Base-by-base conservation (phyloP, 129 eudicot species). In the Artemisia argyi region DNA sequence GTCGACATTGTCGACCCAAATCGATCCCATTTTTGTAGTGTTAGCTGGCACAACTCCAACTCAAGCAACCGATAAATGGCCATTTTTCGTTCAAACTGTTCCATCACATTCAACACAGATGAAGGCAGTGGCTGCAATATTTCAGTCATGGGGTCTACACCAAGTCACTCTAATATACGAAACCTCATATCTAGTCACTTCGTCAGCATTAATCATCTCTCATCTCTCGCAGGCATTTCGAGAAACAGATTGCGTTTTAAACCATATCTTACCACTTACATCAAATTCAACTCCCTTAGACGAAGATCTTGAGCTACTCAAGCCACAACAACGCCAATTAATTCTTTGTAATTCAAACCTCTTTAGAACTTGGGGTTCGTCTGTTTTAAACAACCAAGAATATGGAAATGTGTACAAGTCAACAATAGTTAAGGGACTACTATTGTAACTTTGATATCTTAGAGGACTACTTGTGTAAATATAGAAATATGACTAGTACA, bases 271-370 rank as follows among this genome's bases (percentile, higher is more conserved):
- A 35, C 42, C 42, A 35, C 8, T 35, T 8, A 16, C 60, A 54
- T n/a, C 11, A 16, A 54, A 54, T 54, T 17, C 60, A 54, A 12
- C 60, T 54, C 69, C 50, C 26, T 30, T 60, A 69, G 32, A 74
- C 61, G 35, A 76, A 60, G 87, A 83, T 69, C 85, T 85, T 11
- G 32, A 66, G 60, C 72, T 72, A 73, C 78, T 86, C 7, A 84
- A 78, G 42, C 15, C 11, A 9, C 82, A 35, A 5, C 42, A 35
- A 35, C 42, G 42, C 5, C 42, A 35, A 35, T 7, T 84, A 35
- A 35, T 7, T 84, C 3, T 89, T 86, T 57, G 61, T 89, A 10
- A 57, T 82, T 61, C 90, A 89, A 39, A 72, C 83, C 22, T 72
- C 86, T 63, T 14, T 82, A 7, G 67, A 65, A 63, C 54, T 80